phyloP scores from a whole-genome alignment of 129 eudicot genomes.

The Saussurea involucrata region DNA sequence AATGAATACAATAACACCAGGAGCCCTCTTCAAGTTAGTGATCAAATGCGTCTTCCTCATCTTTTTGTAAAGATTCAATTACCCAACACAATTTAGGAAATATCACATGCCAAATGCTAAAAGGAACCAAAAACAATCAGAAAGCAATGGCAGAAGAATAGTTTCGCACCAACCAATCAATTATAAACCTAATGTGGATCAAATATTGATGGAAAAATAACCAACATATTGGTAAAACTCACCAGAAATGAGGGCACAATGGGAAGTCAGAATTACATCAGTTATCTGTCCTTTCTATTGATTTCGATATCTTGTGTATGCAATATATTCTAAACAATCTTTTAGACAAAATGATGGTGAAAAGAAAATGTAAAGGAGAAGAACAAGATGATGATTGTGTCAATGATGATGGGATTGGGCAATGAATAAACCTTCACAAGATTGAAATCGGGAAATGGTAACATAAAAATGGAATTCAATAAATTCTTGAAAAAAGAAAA shows the following conservation, averaged over 20 bases:
- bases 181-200: slow-evolving; percentile 15
- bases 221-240: slow-evolving; percentile 13
- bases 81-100: not conserved
- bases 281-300: not conserved
- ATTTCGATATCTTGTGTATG: not conserved
- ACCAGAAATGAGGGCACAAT: slow-evolving; percentile 37
- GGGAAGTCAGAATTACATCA: slow-evolving; percentile 24
- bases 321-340: not conserved
- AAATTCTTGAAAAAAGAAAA: not conserved
- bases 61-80: slow-evolving; percentile 12
- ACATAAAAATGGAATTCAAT: not conserved
- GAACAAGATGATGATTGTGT: slow-evolving; percentile 15
- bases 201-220: not conserved
- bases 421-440: not conserved
- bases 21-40: slow-evolving; percentile 24
- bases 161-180: not conserved
- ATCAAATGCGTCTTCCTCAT: slow-evolving; percentile 45
- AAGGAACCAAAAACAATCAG: slow-evolving; percentile 17
- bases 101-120: not conserved
- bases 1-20: not conserved
- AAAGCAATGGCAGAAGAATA: not conserved
- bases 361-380: not conserved
- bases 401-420: not conserved
- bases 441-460: not conserved
- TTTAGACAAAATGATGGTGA: not conserved